Evolutionary conservation across 768 basidiomycete species (phyloP).

Genomic region (Atractiella rhizophila): DNA sequence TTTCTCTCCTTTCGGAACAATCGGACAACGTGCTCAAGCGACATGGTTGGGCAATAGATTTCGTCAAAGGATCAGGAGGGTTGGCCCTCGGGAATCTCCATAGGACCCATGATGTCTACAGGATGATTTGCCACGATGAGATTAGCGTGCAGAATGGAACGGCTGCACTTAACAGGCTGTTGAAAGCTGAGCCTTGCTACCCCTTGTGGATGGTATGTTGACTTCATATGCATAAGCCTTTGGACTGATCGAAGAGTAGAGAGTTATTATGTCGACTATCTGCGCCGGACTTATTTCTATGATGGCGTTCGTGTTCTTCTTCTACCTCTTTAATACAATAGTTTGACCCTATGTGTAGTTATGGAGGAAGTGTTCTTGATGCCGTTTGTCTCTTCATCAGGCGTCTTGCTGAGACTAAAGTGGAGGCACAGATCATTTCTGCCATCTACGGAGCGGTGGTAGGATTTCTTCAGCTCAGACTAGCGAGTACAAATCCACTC

Average conservation of each 20-base stretch:
- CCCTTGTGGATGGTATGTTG: constrained; percentile 29
- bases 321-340: constrained; percentile 4
- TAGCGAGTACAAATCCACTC: constrained; percentile 46
- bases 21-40: too few relatives aligned
- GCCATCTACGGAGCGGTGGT: constrained; percentile 41
- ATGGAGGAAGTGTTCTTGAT: constrained; percentile 29
- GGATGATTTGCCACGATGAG: constrained; percentile 66
- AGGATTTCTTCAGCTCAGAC: constrained; percentile 39
- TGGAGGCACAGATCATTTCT: constrained; percentile 51
- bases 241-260: too few relatives aligned
- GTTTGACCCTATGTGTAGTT: constrained; percentile 20
- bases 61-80: constrained; percentile 34
- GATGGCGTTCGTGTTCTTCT: constrained; percentile 35
- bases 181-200: constrained; percentile 39
- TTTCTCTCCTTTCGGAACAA: too few relatives aligned
- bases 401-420: too few relatives aligned
- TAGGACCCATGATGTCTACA: constrained; percentile 57
- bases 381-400: too few relatives aligned
- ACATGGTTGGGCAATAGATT: too few relatives aligned
- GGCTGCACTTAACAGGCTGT: constrained; percentile 34
- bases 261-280: constrained; percentile 38
- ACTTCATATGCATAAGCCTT: too few relatives aligned
- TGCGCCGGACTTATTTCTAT: constrained; percentile 54
- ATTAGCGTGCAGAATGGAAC: constrained; percentile 53
- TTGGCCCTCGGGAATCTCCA: constrained; percentile 63